A percentile compares a stretch with the other conserved stretches of the same genome.
These are phyloP conservation scores for Boletus reticulatus DNA, from an alignment of 768 basidiomycete genomes.

Conservation along the genomic window DNA sequence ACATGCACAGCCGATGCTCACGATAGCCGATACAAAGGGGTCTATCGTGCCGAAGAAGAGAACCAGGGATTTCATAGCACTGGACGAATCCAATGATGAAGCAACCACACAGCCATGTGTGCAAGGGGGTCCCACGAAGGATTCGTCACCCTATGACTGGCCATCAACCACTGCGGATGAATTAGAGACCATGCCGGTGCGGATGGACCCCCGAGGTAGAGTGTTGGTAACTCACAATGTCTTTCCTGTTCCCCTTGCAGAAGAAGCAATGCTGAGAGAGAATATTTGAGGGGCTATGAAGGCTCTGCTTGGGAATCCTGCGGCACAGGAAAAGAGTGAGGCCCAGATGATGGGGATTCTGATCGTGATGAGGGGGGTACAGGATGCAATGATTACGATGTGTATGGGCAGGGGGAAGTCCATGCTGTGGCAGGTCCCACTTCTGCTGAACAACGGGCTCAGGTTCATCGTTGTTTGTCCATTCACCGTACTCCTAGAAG, in stretches of 20 bases:
- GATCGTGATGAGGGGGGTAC: not conserved
- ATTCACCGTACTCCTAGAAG: constrained; percentile 2
- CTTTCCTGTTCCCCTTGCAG: not conserved
- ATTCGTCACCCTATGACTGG: no score
- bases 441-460: not conserved
- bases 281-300: not conserved
- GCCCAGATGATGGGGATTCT: constrained; percentile 1
- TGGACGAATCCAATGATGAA: not conserved
- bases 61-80: not conserved
- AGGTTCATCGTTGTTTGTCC: constrained; percentile 7
- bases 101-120: no score
- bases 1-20: not conserved
- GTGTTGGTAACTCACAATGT: not conserved
- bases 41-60: not conserved
- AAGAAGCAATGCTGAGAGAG: not conserved
- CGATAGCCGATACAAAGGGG: no score
- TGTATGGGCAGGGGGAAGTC: constrained; percentile 5
- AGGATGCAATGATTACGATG: constrained; percentile 3
- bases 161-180: no score
- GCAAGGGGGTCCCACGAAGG: no score
- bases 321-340: not conserved
- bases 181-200: no score
- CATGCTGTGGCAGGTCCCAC: constrained; percentile 7
- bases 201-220: not conserved
- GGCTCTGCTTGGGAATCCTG: not conserved